Conservation (phyloP, 805 yeast species). For the Ogataea ganodermae region DNA sequence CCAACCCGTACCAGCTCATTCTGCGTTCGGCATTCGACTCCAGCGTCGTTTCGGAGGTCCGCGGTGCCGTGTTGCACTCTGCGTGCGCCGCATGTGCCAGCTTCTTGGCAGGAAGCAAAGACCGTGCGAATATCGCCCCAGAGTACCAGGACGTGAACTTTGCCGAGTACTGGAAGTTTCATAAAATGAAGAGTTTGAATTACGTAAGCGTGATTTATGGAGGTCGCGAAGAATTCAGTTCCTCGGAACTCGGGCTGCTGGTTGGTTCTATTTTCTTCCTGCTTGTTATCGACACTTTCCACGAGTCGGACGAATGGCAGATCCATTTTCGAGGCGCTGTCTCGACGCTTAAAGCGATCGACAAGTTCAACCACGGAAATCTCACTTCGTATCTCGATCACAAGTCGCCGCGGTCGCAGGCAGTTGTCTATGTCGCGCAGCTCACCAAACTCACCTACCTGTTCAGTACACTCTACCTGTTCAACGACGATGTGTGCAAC, state of each 20-base stretch:
- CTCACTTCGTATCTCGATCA: neutral
- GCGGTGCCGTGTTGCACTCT: conserved; percentile 2
- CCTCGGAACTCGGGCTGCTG: conserved; percentile 1
- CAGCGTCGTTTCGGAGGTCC: neutral
- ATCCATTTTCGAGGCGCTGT: conserved; percentile 6
- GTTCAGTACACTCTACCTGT: conserved; percentile 5
- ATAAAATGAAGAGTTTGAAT: conserved; percentile 6
- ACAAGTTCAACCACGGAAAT: neutral
- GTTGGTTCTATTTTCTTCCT: conserved; percentile 1
- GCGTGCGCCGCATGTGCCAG: conserved; percentile 4
- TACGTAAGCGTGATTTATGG: neutral
- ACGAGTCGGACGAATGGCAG: conserved; percentile 5
- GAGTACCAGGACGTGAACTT: conserved; percentile 1
- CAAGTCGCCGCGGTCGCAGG: neutral
- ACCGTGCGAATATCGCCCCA: neutral
- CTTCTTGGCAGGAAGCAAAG: neutral
- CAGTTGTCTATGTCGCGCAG: conserved; percentile 1
- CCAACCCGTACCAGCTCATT: conserved; percentile 2
- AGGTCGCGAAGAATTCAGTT: neutral
- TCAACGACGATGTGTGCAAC: conserved; percentile 4
- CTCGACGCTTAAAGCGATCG: conserved; percentile 1
- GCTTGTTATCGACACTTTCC: conserved; percentile 2
- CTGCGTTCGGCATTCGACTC: neutral
- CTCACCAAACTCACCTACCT: conserved; percentile 5
- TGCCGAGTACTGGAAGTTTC: conserved; percentile 4